Conservation (phyloP, 345 rosid species). For the Salix udensis region DNA sequence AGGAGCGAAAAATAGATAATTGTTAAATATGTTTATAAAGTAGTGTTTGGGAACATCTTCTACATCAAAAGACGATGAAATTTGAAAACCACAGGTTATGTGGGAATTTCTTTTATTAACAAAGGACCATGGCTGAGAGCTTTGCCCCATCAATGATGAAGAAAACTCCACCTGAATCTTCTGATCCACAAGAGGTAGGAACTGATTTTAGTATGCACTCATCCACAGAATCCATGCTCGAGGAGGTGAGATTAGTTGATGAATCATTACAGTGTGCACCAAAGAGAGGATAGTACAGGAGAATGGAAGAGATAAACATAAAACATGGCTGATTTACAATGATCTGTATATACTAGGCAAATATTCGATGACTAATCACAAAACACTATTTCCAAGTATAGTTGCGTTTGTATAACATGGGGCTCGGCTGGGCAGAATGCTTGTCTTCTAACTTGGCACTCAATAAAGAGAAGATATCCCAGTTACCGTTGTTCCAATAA, state of each 20-base stretch:
- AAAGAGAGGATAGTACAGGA: neutral
- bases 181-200: neutral
- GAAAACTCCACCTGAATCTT: too few species aligned
- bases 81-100: too few species aligned
- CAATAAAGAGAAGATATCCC: constrained; percentile 2
- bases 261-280: neutral
- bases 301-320: neutral
- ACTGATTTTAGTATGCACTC: neutral
- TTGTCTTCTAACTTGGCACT: neutral
- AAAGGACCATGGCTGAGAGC: too few species aligned
- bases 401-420: neutral
- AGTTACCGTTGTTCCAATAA: neutral
- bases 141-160: too few species aligned
- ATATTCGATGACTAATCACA: too few species aligned
- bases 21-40: too few species aligned
- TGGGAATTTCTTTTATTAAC: too few species aligned
- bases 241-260: neutral
- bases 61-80: too few species aligned
- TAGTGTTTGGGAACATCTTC: too few species aligned
- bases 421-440: neutral
- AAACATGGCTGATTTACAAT: too few species aligned
- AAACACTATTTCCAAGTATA: neutral
- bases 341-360: too few species aligned
- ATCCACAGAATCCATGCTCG: neutral
- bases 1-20: too few species aligned